Evolutionary conservation across 1,284 basidiomycete species (phyloP).

Genomic region (Cryptococcus deneoformans): DNA sequence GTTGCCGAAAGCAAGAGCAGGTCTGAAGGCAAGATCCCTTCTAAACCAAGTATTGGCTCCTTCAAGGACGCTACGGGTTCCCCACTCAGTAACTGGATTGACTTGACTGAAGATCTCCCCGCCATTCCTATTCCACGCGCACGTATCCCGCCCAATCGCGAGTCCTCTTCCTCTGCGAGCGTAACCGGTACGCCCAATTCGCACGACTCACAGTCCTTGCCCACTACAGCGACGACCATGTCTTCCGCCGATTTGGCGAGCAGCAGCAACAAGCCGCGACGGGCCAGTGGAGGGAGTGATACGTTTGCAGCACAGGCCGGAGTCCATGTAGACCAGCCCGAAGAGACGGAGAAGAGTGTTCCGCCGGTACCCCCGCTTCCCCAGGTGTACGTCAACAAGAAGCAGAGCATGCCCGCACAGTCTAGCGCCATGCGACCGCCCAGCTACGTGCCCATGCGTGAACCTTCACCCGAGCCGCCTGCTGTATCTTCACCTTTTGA

Average conservation of each 20-base stretch:
- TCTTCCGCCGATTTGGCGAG: slow-evolving; percentile 58
- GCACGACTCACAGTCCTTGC: slow-evolving; percentile 31
- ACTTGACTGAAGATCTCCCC: slow-evolving; percentile 26
- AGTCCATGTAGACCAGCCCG: background rate
- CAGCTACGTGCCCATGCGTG: background rate
- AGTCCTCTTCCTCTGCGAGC: slow-evolving; percentile 85
- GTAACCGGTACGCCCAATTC: slow-evolving; percentile 58
- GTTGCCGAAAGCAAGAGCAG: slow-evolving; percentile 29
- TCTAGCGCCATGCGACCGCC: background rate
- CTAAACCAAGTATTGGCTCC: slow-evolving; percentile 18
- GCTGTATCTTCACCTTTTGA: slow-evolving; percentile 5
- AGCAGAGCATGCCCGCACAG: background rate
- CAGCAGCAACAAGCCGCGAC: slow-evolving; percentile 15
- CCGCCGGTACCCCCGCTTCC: slow-evolving; percentile 96
- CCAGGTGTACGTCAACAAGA: slow-evolving; percentile 68
- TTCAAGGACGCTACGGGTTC: slow-evolving; percentile 20
- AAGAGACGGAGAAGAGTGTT: slow-evolving; percentile 63
- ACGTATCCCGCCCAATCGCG: slow-evolving; percentile 59
- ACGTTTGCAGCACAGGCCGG: slow-evolving; percentile 54
- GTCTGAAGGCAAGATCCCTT: slow-evolving; percentile 51
- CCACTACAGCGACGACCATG: slow-evolving; percentile 62
- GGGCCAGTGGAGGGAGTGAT: slow-evolving; percentile 74
- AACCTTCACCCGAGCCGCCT: no score
- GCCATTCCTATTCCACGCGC: slow-evolving; percentile 6
- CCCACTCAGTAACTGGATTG: slow-evolving; percentile 35